Percentiles rank a stretch among this genome's conserved stretches.
Evolutionary conservation across 768 basidiomycete species (phyloP).

Genomic region (Pisolithus tinctorius): DNA sequence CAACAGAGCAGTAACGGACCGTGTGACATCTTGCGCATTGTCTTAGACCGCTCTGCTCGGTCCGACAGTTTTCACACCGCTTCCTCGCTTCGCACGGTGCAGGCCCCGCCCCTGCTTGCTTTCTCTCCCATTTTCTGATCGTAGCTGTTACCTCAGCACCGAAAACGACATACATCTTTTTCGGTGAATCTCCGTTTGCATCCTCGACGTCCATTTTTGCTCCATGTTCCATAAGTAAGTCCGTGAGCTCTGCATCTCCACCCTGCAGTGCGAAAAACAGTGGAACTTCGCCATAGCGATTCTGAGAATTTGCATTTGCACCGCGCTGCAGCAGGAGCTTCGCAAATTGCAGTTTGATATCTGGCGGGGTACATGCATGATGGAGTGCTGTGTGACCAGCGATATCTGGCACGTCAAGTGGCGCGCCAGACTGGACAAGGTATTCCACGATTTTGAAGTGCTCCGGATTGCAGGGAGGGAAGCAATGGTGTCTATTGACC

Average conservation of each 20-base stretch:
- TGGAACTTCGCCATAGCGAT: conserved; percentile 42
- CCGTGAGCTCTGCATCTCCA: conserved; percentile 27
- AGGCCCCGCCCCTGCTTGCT: conserved; percentile 33
- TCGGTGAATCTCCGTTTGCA: conserved; percentile 33
- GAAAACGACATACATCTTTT: conserved; percentile 22
- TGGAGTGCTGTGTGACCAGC: conserved; percentile 44
- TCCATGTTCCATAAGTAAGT: conserved; percentile 43
- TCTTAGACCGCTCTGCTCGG: conserved; percentile 28
- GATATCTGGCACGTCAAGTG: conserved; percentile 38
- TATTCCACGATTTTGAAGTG: conserved; percentile 33
- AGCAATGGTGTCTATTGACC: conserved; percentile 28
- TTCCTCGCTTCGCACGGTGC: conserved; percentile 37
- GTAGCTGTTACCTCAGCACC: conserved; percentile 41
- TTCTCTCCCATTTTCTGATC: conserved; percentile 41
- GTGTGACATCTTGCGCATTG: conserved; percentile 40
- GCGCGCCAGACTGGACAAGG: conserved; percentile 36
- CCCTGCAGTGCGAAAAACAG: conserved; percentile 30
- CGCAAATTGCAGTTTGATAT: conserved; percentile 25
- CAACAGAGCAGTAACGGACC: conserved; percentile 45
- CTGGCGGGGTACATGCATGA: conserved; percentile 31
- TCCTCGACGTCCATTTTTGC: conserved; percentile 38
- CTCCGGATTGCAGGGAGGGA: conserved; percentile 11
- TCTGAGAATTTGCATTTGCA: conserved; percentile 43
- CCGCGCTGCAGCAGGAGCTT: conserved; percentile 38
- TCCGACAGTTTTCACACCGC: conserved; percentile 35